Percentiles rank a stretch among this genome's conserved stretches.
phyloP scores from a whole-genome alignment of 1,284 basidiomycete species.

The Malassezia brasiliensis region DNA sequence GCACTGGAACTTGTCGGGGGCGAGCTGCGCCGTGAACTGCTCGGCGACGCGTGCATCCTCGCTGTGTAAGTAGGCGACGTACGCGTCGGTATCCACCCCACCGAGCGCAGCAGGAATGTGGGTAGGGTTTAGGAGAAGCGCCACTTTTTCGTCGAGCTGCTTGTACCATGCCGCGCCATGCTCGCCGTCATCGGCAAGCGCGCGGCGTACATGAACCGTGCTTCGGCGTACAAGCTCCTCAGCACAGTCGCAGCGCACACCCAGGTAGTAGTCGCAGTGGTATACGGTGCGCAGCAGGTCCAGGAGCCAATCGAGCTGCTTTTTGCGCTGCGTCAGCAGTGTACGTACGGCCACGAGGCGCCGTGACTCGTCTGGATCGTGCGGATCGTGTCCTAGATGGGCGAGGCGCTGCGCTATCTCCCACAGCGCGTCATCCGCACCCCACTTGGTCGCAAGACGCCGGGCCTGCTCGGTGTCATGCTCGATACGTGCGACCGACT shows the following conservation, averaged over 20 bases:
- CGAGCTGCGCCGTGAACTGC: background rate
- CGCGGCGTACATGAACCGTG: conserved; percentile 27
- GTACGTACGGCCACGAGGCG: conserved; percentile 1
- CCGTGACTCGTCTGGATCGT: conserved; percentile 29
- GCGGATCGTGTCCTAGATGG: background rate
- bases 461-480: conserved; percentile 31
- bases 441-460: conserved; percentile 19
- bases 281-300: conserved; percentile 39
- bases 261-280: conserved; percentile 43
- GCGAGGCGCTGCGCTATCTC: background rate
- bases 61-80: background rate
- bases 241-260: conserved; percentile 34
- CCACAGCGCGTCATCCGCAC: background rate
- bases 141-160: conserved; percentile 32
- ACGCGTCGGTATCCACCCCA: conserved; percentile 21
- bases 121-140: conserved; percentile 23
- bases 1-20: conserved; percentile 37
- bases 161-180: conserved; percentile 31
- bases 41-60: background rate
- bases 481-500: conserved; percentile 27
- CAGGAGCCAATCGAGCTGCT: conserved; percentile 37
- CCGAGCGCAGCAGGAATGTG: conserved; percentile 25
- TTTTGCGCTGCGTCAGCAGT: conserved; percentile 20
- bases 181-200: conserved; percentile 21
- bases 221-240: conserved; percentile 38